Conservation (phyloP, 208 protist genomes). For the Acanthamoeba divionensis region DNA sequence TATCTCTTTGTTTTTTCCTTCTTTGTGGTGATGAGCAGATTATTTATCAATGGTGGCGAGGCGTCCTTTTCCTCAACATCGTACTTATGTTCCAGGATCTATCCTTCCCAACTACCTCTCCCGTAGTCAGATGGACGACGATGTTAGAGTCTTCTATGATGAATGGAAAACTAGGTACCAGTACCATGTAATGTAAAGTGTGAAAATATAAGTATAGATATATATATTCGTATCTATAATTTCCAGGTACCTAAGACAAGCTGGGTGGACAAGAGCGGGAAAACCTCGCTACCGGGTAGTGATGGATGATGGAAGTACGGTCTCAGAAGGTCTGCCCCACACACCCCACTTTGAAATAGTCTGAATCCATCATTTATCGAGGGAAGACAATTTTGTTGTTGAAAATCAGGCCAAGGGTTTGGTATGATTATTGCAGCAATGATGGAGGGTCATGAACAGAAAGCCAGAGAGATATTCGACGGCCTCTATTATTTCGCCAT, state of each 20-base stretch:
- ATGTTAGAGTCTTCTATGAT: neutral
- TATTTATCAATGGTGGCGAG: too few relatives aligned
- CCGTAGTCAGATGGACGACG: neutral
- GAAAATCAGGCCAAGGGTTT: neutral
- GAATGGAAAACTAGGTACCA: neutral
- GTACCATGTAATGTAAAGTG: neutral
- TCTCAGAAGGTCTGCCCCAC: neutral
- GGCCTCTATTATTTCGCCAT: neutral
- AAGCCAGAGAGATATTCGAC: neutral
- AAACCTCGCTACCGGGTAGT: neutral
- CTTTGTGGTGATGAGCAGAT: too few relatives aligned
- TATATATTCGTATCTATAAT: neutral
- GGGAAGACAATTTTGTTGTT: neutral
- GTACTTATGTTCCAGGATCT: neutral
- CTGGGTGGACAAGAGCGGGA: neutral
- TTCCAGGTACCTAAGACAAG: neutral
- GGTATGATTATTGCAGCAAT: constrained; percentile 12
- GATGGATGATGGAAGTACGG: neutral
- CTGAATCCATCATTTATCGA: neutral
- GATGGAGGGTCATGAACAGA: constrained; percentile 11
- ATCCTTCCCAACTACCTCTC: neutral
- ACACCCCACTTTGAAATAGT: neutral
- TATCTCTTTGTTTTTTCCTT: too few relatives aligned
- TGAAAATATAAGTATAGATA: neutral
- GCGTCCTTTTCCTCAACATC: neutral